These are phyloP conservation scores for Rhizoclosmatium sp. DNA, from an alignment of 192 early-diverging fungal genomes.

Conservation along the genomic window DNA sequence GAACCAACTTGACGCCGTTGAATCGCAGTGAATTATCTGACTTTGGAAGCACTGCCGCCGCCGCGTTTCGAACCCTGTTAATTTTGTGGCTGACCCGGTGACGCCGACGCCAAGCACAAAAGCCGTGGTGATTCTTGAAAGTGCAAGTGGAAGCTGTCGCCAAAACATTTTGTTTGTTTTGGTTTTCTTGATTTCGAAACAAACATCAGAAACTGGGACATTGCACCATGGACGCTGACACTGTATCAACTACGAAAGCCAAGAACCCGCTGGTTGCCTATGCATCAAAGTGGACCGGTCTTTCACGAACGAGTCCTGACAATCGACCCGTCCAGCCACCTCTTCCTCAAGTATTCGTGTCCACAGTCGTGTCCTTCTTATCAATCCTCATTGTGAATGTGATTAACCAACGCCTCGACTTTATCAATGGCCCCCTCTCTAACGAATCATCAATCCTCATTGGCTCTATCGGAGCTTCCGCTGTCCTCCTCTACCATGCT, in stretches of 20 bases:
- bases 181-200: background rate
- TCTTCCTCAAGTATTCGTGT: background rate
- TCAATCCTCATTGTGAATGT: background rate
- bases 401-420: background rate
- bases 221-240: no score
- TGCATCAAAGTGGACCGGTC: background rate
- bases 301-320: background rate
- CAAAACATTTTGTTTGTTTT: background rate
- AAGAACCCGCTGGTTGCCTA: background rate
- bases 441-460: background rate
- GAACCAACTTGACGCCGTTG: background rate
- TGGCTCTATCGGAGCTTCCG: conserved; percentile 57
- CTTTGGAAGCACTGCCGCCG: background rate
- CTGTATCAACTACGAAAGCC: no score
- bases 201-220: background rate
- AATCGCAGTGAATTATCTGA: background rate
- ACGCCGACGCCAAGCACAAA: background rate
- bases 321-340: background rate
- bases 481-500: conserved; percentile 67
- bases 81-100: background rate
- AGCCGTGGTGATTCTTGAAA: background rate
- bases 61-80: background rate
- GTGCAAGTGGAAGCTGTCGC: background rate
- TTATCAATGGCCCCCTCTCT: background rate
- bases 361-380: background rate